phyloP scores from a whole-genome alignment of 2,329 filamentous ascomycete genomes.

The Penicillium sp. region DNA sequence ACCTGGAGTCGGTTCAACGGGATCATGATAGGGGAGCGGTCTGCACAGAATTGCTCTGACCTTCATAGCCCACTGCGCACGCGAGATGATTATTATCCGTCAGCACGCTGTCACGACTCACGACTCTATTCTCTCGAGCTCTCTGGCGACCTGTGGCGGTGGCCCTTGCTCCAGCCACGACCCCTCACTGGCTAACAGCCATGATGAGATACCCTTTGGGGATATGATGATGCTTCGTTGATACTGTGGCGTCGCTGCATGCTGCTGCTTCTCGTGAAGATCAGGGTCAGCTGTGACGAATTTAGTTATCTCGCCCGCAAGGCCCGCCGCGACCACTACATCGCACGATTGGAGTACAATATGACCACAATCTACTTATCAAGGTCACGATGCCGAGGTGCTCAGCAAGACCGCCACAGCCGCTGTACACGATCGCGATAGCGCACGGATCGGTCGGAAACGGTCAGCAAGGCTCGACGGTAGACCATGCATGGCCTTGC shows the following conservation, averaged over 20 bases:
- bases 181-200: conserved; percentile 4
- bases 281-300: not conserved
- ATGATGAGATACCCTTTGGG: conserved; percentile 12
- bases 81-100: conserved; percentile 19
- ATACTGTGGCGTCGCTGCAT: conserved; percentile 25
- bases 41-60: conserved; percentile 11
- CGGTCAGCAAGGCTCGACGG: conserved; percentile 8
- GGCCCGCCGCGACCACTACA: not conserved
- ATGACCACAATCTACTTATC: not conserved
- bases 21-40: conserved; percentile 18
- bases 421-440: conserved; percentile 25
- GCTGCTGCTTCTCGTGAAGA: conserved; percentile 14
- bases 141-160: conserved; percentile 2
- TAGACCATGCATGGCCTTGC: not conserved
- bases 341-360: not conserved
- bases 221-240: conserved; percentile 16
- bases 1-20: conserved; percentile 1
- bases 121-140: not conserved
- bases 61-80: conserved; percentile 21
- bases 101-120: not conserved
- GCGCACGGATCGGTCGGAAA: conserved; percentile 30
- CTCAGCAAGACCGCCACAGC: conserved; percentile 31
- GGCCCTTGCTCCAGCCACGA: conserved; percentile 23
- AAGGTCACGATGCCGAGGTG: conserved; percentile 5
- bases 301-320: not conserved